Evolutionary conservation across 1,139 yeast genomes (phyloP).

Genomic region (Scheffersomyces stambukii): DNA sequence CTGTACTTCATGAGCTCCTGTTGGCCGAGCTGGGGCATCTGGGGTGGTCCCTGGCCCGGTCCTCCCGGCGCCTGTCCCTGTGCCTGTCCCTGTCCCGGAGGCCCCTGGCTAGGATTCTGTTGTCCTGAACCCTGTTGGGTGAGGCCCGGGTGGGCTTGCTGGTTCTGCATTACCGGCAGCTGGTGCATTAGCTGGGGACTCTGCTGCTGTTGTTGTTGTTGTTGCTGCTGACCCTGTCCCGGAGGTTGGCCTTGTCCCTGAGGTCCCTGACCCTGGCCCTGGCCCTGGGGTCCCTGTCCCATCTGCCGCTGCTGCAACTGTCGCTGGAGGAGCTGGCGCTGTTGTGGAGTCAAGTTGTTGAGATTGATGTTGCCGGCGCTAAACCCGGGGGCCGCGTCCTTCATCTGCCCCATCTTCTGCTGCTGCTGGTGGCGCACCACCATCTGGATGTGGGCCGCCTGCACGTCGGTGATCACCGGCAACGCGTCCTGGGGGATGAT

Average conservation of each 20-base stretch:
- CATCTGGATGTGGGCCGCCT: constrained; percentile 48
- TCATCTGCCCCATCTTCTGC: constrained; percentile 15
- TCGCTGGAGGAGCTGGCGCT: constrained; percentile 24
- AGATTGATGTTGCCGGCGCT: constrained; percentile 9
- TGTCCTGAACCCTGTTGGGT: constrained; percentile 15
- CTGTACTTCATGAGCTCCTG: constrained; percentile 41
- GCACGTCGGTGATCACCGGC: constrained; percentile 56
- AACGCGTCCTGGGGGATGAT: constrained; percentile 52
- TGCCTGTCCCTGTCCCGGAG: constrained; percentile 10
- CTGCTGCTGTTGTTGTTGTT: constrained; percentile 14
- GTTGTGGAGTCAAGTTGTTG: constrained; percentile 31
- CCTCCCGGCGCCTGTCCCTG: constrained; percentile 5
- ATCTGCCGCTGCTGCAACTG: constrained; percentile 14
- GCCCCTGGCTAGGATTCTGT: constrained; percentile 13
- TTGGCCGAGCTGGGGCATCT: constrained; percentile 32
- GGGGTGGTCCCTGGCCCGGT: constrained; percentile 3
- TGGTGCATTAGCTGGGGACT: constrained; percentile 7
- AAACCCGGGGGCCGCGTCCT: constrained; percentile 6
- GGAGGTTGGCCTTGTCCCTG: constrained; percentile 12
- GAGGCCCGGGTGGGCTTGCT: constrained; percentile 12
- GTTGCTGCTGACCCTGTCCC: constrained; percentile 14
- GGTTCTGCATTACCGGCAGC: constrained; percentile 10
- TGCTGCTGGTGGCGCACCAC: constrained; percentile 34
- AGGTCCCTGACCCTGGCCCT: constrained; percentile 9
- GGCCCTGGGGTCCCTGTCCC: constrained; percentile 11